Base-by-base conservation (phyloP, 139 green algal genomes). In the Volvox reticuliferus region DNA sequence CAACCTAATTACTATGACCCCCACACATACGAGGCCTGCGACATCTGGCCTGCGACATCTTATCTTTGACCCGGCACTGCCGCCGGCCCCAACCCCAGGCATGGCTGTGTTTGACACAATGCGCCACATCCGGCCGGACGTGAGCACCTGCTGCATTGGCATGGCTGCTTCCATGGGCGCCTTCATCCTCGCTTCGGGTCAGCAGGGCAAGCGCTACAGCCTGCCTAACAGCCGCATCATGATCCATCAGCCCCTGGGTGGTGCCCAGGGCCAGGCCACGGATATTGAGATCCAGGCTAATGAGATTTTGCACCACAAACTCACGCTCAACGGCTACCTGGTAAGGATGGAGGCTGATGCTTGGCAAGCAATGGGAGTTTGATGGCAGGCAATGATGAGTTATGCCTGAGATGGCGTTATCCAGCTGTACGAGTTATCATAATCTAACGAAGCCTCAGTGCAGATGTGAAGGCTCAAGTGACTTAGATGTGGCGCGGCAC, bases 81-180 rank as follows among this genome's bases (percentile, higher is more conserved):
- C 44, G 9, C 44, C 44, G 44, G 44, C 44, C 44, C 44, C 44
- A 55, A 55, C 44, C 75, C 67, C 93, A 97, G 98, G 98, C 86
- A 99, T 99, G 98, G 98, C 98, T 12, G 98, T 99, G 68, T 99
- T 99, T 95, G 98, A 99, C 96, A 99, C 98, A 5, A 99, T 99
- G 98, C 95, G 98, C 79, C 97, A 99, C 94, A 96, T 99, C 88
- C 94, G 98, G 33, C 97, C 98, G 32, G 96, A 99, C 92, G 97
- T 99, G 16, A 97, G 93, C 92, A 99, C 98, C 28, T 97, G 99
- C n/a, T 99, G 98, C 93, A 98, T 99, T 28, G 98, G 98, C 79
- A 94, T 99, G 80, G 98, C 98, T 35, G 98, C 98, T 65, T 99
- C 97, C 79, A 99, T 99, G 98, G 98, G 98, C 67, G 98, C 98